Evolutionary conservation across 1,139 yeast species (phyloP).

Genomic region (Pichia sp.): DNA sequence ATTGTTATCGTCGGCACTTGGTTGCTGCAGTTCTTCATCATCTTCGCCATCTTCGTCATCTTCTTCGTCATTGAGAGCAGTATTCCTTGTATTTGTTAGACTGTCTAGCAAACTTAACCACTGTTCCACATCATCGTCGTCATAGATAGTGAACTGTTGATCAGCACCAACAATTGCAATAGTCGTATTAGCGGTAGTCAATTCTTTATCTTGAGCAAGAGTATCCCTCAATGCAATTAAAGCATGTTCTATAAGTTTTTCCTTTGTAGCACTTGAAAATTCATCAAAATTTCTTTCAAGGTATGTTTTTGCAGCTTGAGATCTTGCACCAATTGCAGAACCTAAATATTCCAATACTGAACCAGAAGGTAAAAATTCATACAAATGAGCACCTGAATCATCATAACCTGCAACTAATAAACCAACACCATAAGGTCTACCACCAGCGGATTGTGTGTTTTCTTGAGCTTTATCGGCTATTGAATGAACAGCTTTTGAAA

Average conservation of each 20-base stretch:
- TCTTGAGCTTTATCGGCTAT: conserved; percentile 96
- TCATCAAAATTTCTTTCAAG: conserved; percentile 77
- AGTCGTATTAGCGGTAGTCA: conserved; percentile 77
- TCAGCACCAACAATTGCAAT: conserved; percentile 88
- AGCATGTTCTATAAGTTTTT: conserved; percentile 79
- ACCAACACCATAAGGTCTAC: conserved; percentile 98
- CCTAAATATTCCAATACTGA: conserved; percentile 87
- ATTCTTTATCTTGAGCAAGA: conserved; percentile 86
- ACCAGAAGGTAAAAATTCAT: conserved; percentile 95
- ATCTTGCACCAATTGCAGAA: conserved; percentile 96
- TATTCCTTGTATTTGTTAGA: conserved; percentile 44
- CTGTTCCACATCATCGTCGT: conserved; percentile 78
- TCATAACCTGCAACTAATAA: conserved; percentile 87
- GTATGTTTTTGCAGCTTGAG: conserved; percentile 96
- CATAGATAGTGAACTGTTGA: conserved; percentile 66
- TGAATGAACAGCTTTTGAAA: conserved; percentile 75
- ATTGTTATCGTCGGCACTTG: too few relatives aligned
- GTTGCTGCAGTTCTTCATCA: too few relatives aligned
- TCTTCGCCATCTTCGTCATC: conserved; percentile 31
- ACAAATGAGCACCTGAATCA: conserved; percentile 88
- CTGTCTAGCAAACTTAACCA: conserved; percentile 56
- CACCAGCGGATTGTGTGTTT: conserved; percentile 93
- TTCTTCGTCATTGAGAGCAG: conserved; percentile 34
- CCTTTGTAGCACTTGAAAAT: conserved; percentile 56
- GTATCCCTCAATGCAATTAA: conserved; percentile 92